Conservation (phyloP, 2,329 filamentous ascomycete genomes). For the Penicillium palitans region DNA sequence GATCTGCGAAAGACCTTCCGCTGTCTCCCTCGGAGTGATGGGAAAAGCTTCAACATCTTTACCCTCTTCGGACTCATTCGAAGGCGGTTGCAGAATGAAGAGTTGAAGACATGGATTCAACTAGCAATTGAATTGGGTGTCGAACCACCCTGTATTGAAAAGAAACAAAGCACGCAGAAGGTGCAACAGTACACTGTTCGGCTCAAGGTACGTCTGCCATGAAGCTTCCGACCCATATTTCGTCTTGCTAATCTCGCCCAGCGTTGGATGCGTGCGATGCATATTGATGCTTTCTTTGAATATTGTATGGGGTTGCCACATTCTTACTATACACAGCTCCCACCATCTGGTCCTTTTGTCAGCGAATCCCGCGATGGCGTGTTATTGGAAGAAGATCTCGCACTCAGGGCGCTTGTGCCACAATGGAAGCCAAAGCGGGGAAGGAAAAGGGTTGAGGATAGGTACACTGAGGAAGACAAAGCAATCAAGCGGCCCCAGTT, state of each 20-base stretch:
- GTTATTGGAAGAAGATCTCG: slow-evolving; percentile 81
- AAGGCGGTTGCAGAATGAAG: slow-evolving; percentile 69
- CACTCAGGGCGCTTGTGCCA: slow-evolving; percentile 77
- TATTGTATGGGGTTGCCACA: slow-evolving; percentile 78
- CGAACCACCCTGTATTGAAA: slow-evolving; percentile 75
- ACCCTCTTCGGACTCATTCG: slow-evolving; percentile 74
- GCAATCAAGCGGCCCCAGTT: slow-evolving; percentile 62
- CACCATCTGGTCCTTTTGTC: slow-evolving; percentile 62
- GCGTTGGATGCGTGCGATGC: slow-evolving; percentile 97
- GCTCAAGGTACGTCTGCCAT: slow-evolving; percentile 65
- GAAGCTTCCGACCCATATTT: not conserved
- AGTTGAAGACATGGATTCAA: slow-evolving; percentile 92
- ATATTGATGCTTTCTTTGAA: slow-evolving; percentile 92
- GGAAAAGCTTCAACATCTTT: slow-evolving; percentile 80
- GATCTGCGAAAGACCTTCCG: slow-evolving; percentile 75
- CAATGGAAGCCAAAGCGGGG: slow-evolving; percentile 66
- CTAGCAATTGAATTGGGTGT: slow-evolving; percentile 84
- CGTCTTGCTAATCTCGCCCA: slow-evolving; percentile 36
- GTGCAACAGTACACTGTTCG: slow-evolving; percentile 93
- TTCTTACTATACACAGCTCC: slow-evolving; percentile 76
- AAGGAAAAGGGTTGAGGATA: slow-evolving; percentile 61
- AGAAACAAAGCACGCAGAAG: slow-evolving; percentile 87
- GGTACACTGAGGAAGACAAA: slow-evolving; percentile 59
- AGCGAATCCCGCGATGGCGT: slow-evolving; percentile 75
- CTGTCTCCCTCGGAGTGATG: slow-evolving; percentile 79